phyloP scores from a whole-genome alignment of 1,284 basidiomycete species.

The Ganoderma sinense region DNA sequence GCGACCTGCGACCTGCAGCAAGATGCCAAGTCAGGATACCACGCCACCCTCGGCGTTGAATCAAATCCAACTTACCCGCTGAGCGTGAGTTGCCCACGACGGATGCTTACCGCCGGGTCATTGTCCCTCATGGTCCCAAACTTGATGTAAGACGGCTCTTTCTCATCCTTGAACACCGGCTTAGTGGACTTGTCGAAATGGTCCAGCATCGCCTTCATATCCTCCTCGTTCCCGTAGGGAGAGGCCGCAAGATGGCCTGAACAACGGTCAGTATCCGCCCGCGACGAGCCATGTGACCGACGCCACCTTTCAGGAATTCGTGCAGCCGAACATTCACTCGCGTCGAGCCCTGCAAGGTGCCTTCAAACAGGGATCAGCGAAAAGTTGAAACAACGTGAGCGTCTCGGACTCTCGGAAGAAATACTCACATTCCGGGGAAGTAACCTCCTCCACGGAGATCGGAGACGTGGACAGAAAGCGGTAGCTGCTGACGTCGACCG shows the following conservation, averaged over 20 bases:
- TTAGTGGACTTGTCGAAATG: conserved; percentile 52
- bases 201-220: conserved; percentile 45
- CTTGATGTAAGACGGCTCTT: conserved; percentile 47
- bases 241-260: conserved; percentile 45
- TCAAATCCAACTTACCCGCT: conserved; percentile 40
- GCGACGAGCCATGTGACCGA: background rate
- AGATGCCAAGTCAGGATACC: background rate
- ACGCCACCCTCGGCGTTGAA: background rate
- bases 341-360: conserved; percentile 38
- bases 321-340: conserved; percentile 39
- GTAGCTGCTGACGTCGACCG: conserved; percentile 62
- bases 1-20: conserved; percentile 42
- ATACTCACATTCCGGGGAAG: conserved; percentile 49
- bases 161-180: conserved; percentile 45
- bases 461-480: conserved; percentile 35
- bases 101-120: conserved; percentile 46
- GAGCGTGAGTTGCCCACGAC: conserved; percentile 48
- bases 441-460: conserved; percentile 46
- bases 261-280: background rate
- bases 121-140: conserved; percentile 48
- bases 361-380: conserved; percentile 13
- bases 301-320: conserved; percentile 39
- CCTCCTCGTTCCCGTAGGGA: conserved; percentile 42
- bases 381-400: background rate
- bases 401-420: no score